A percentile compares a stretch with the other conserved stretches of the same genome.
Evolutionary conservation across 2,329 filamentous ascomycete species (phyloP).

Genomic region (Thielaviopsis musarum): DNA sequence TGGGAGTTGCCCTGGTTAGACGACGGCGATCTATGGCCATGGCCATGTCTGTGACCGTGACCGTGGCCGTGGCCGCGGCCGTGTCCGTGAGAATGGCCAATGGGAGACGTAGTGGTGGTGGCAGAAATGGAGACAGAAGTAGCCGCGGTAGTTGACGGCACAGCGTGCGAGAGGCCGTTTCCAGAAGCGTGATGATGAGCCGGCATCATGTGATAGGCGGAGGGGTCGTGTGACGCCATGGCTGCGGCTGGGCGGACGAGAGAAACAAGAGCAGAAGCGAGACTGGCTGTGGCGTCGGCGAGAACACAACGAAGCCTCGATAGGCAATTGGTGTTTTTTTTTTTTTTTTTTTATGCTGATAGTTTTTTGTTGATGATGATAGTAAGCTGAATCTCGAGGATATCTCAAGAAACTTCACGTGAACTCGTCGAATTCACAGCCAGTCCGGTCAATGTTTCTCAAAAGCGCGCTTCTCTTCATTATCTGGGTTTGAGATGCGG

Average conservation of each 20-base stretch:
- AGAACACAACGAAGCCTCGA: too few relatives aligned
- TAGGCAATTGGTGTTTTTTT: not conserved
- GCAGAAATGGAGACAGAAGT: not conserved
- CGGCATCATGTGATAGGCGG: too few relatives aligned
- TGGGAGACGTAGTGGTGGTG: not conserved
- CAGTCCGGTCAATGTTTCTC: slow-evolving; percentile 13
- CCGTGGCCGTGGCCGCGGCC: not conserved
- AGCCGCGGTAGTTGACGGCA: too few relatives aligned
- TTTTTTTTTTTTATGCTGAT: not conserved
- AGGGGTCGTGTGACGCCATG: too few relatives aligned
- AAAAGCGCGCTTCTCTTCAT: slow-evolving; percentile 13
- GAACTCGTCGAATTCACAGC: slow-evolving; percentile 13
- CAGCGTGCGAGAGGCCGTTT: too few relatives aligned
- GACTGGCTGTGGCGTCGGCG: too few relatives aligned
- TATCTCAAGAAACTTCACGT: slow-evolving; percentile 7
- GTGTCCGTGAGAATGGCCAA: not conserved
- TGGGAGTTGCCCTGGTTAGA: not conserved
- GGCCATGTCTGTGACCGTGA: not conserved
- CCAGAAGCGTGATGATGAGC: too few relatives aligned
- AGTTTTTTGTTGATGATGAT: not conserved
- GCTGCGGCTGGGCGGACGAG: too few relatives aligned
- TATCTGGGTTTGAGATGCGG: slow-evolving; percentile 7
- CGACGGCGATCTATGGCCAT: not conserved
- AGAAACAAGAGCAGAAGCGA: too few relatives aligned
- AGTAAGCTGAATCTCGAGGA: not conserved